These are phyloP conservation scores for Candida tallmaniae DNA, from an alignment of 805 yeast genomes.

Conservation along the genomic window DNA sequence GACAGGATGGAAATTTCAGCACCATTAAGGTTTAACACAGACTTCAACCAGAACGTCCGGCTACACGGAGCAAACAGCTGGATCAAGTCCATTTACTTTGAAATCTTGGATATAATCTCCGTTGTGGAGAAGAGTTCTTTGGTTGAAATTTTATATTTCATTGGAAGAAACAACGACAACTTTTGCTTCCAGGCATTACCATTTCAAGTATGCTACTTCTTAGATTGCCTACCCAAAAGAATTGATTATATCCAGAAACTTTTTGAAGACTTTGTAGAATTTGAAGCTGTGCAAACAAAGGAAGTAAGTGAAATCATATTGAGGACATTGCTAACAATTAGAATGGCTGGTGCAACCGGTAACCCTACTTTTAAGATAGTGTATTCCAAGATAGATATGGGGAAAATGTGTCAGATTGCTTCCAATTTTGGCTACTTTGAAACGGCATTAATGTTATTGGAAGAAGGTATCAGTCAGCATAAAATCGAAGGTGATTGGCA, in stretches of 20 bases:
- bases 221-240: constrained; percentile 3
- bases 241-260: not conserved
- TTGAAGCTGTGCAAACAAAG: constrained; percentile 2
- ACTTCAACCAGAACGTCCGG: no score
- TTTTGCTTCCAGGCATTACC: constrained; percentile 7
- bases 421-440: constrained; percentile 28
- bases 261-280: constrained; percentile 1
- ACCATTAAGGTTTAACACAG: no score
- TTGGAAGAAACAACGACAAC: not conserved
- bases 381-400: constrained; percentile 25
- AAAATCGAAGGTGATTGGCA: constrained; percentile 10
- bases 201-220: constrained; percentile 5
- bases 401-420: constrained; percentile 26
- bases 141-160: not conserved
- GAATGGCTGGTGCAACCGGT: constrained; percentile 36
- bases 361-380: constrained; percentile 21
- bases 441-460: constrained; percentile 46
- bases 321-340: constrained; percentile 8
- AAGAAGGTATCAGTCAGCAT: constrained; percentile 30
- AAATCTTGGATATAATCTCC: not conserved
- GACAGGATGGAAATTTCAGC: not conserved
- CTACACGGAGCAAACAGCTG: not conserved
- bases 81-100: not conserved
- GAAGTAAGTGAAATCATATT: constrained; percentile 20
- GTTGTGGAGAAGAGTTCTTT: not conserved